Evolutionary conservation across 73 alveolate genomes (phyloP).

Genomic region (Paramecium sonneborni): DNA sequence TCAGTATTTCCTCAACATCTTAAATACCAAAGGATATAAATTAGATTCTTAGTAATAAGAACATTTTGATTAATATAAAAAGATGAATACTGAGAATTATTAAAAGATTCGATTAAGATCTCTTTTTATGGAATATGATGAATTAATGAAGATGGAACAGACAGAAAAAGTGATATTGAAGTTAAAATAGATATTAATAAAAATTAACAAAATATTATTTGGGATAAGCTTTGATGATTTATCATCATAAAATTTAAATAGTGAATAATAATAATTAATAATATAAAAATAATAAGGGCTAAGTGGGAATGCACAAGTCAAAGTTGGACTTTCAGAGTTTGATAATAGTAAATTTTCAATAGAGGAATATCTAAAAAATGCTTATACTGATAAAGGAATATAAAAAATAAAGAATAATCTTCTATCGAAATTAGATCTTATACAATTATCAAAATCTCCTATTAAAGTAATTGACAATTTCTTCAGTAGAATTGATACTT

Average conservation of each 20-base stretch:
- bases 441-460: background rate
- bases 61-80: background rate
- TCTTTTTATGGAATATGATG: background rate
- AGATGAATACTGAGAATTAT: background rate
- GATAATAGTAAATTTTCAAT: background rate
- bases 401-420: background rate
- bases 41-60: background rate
- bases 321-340: background rate
- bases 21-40: background rate
- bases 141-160: background rate
- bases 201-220: background rate
- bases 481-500: background rate
- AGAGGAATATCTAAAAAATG: background rate
- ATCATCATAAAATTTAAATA: background rate
- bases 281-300: background rate
- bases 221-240: background rate
- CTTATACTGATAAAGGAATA: conserved; percentile 13
- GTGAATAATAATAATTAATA: background rate
- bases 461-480: background rate
- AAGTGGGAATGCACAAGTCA: background rate
- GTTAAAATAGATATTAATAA: background rate
- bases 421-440: background rate
- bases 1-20: background rate
- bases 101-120: background rate
- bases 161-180: background rate